Conservation (phyloP, 495 filamentous ascomycete genomes). For the Staphylotrichum longicolle region DNA sequence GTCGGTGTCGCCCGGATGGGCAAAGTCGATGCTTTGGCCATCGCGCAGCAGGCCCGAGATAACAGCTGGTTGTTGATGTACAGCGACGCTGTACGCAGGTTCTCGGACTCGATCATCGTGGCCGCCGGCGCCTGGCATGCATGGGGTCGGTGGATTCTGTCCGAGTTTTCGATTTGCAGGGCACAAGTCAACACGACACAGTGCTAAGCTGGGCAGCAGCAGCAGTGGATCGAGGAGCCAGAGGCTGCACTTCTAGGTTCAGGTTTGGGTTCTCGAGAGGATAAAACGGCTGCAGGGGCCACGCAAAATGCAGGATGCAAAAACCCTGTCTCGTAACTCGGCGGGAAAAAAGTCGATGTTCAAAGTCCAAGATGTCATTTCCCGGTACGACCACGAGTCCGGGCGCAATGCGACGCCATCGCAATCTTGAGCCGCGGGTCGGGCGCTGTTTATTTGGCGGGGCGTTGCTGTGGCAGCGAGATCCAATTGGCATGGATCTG, state of each 20-base stretch:
- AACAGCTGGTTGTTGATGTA: constrained; percentile 97
- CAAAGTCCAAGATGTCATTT: constrained; percentile 17
- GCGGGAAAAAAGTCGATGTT: constrained; percentile 15
- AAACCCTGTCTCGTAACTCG: constrained; percentile 2
- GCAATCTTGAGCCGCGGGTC: constrained; percentile 19
- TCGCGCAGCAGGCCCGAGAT: constrained; percentile 79
- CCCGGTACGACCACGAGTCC: constrained; percentile 8
- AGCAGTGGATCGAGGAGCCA: neutral
- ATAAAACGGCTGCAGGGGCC: neutral
- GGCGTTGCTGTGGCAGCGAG: constrained; percentile 29
- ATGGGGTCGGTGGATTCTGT: neutral
- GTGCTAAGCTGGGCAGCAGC: too few species aligned
- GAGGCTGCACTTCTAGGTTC: too few species aligned
- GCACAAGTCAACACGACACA: too few species aligned
- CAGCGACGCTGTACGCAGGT: constrained; percentile 79
- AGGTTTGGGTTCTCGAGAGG: neutral
- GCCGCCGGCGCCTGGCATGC: constrained; percentile 14
- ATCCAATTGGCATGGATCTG: constrained; percentile 10
- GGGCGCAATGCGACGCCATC: constrained; percentile 17
- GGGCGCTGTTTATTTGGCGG: constrained; percentile 32
- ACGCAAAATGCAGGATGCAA: constrained; percentile 4
- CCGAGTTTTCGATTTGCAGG: too few species aligned
- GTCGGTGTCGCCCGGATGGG: constrained; percentile 64
- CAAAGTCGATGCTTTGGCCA: constrained; percentile 83
- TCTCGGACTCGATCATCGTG: constrained; percentile 69